Evolutionary conservation across 257 asterid species (phyloP).

Genomic region (Ilex aquifolium): DNA sequence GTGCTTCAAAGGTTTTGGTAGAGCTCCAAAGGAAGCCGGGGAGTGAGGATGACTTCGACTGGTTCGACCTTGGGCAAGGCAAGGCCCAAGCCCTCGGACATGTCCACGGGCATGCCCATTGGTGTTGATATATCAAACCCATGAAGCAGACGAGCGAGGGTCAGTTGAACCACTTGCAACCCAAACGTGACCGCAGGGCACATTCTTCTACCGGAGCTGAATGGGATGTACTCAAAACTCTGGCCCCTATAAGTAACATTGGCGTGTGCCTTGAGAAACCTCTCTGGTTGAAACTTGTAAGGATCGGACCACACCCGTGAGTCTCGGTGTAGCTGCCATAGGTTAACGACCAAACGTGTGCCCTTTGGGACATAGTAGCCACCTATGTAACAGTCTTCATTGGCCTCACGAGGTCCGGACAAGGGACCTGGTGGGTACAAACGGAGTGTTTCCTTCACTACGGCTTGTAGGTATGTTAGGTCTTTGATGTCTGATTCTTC

Average conservation of each 20-base stretch:
- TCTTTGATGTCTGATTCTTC: constrained; percentile 49
- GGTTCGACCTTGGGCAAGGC: constrained; percentile 47
- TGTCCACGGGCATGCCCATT: constrained; percentile 26
- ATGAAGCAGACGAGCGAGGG: constrained; percentile 48
- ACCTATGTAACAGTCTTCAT: constrained; percentile 32
- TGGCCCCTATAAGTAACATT: constrained; percentile 28
- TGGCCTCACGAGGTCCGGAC: constrained; percentile 45
- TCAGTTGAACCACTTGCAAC: constrained; percentile 23
- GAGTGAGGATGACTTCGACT: constrained; percentile 33
- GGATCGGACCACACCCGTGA: constrained; percentile 43
- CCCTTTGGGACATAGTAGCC: constrained; percentile 27
- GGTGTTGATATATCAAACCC: constrained; percentile 35
- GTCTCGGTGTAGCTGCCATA: constrained; percentile 57
- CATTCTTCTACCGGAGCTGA: constrained; percentile 49
- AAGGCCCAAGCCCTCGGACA: constrained; percentile 48
- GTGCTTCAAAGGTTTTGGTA: constrained; percentile 22
- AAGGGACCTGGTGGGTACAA: constrained; percentile 65
- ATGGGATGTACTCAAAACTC: constrained; percentile 41
- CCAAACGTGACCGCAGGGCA: constrained; percentile 44
- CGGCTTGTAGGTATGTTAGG: constrained; percentile 37
- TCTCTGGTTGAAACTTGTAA: constrained; percentile 36
- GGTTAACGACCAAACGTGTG: constrained; percentile 39
- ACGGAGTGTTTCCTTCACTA: constrained; percentile 49
- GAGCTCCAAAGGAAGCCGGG: constrained; percentile 30
- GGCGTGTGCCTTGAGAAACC: constrained; percentile 25